Evolutionary conservation across 352 stramenopile species (phyloP), one percentile per base, ranked within the genome.

Genomic region (Phytophthora cactorum): DNA sequence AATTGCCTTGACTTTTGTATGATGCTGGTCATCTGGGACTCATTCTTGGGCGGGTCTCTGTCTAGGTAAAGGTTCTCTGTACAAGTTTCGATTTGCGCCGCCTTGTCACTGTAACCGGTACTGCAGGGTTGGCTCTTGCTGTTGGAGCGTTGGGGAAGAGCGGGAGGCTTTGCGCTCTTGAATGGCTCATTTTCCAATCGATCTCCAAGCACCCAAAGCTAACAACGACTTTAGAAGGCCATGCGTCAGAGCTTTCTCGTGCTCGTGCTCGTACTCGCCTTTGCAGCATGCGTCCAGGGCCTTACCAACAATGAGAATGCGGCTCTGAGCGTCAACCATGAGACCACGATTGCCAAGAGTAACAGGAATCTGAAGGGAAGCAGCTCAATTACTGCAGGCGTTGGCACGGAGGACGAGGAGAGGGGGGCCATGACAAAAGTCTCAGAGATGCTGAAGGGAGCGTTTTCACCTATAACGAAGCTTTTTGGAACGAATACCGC

Each of bases 241-340:
- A 70, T 70, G 63, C 63, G 63, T 51, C 49, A n/a, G 4, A 52
- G 32, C 25, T 68, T 15, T 29, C 47, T 72, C 27, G 5, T 68
- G 34, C 14, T 50, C 12, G 9, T 68, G n/a, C 28, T 72, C 4
- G 50, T 72, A 14, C 1, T 64, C 10, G 27, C 52, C 11, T 27
- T 63, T 4, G 36, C 17, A 38, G 22, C 31, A 31, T 50, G 49
- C 17, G 58, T 63, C 22, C 25, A 47, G 9, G 57, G 44, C 4
- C 53, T 52, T 25, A 38, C 22, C 6, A 17, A n/a, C 22, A 49
- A 36, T 2, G 27, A 44, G 4, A 56, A 54, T 3, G 2, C 41
- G 36, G 15, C 36, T 32, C 5, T 34, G 5, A 17, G 43, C 27
- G 28, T 5, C 22, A 55, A 47, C 2, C 0, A 29, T 3, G 9